phyloP scores from a whole-genome alignment of 1,284 basidiomycete genomes.

The Pholiota adiposa region DNA sequence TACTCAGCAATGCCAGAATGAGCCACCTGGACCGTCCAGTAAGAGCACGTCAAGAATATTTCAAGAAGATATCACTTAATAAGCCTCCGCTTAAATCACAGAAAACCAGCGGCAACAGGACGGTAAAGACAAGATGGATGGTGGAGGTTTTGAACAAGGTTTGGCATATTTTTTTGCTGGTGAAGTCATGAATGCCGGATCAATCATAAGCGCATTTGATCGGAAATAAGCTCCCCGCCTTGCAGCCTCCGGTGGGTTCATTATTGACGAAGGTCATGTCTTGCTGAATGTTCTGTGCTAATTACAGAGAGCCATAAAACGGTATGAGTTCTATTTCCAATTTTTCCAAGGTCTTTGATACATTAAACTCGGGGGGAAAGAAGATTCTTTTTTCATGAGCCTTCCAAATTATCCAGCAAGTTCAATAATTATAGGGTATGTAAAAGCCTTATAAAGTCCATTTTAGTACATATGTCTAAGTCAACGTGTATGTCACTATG shows the following conservation, averaged over 20 bases:
- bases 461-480: slow-evolving; percentile 2
- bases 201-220: background rate
- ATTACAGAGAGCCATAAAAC: background rate
- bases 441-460: background rate
- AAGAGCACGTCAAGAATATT: background rate
- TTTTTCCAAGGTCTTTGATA: too few relatives aligned
- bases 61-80: background rate
- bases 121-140: background rate
- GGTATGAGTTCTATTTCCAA: too few relatives aligned
- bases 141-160: background rate
- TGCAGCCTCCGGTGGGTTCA: background rate
- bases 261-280: too few relatives aligned
- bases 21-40: background rate
- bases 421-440: background rate
- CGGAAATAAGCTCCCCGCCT: background rate
- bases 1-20: background rate
- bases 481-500: background rate
- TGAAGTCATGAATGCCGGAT: background rate
- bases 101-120: background rate
- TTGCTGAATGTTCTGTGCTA: too few relatives aligned
- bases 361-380: too few relatives aligned
- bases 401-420: too few relatives aligned
- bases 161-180: background rate
- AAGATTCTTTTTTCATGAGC: too few relatives aligned
- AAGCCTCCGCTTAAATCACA: background rate